phyloP scores from a whole-genome alignment of 192 early-diverging fungal genomes.

The Mortierella antarctica region DNA sequence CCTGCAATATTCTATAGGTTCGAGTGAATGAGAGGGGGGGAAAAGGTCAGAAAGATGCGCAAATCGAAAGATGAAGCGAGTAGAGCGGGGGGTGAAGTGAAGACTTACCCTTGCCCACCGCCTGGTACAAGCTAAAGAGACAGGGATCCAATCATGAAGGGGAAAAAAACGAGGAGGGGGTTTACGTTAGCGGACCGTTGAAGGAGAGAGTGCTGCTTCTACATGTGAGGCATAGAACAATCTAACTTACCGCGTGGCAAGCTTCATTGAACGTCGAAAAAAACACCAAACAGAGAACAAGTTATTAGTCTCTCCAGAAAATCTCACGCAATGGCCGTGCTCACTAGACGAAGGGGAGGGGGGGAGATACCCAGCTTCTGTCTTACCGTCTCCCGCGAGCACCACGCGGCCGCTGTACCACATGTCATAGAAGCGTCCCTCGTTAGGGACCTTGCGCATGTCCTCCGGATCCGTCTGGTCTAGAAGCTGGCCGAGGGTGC shows the following conservation, averaged over 20 bases:
- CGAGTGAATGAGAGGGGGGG: background rate
- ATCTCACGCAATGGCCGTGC: background rate
- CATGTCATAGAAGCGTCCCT: constrained; percentile 7
- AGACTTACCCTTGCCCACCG: constrained; percentile 17
- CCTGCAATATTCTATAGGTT: constrained; percentile 4
- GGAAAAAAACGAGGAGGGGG: background rate
- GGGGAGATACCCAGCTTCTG: no score
- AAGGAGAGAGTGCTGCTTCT: no score
- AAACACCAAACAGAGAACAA: background rate
- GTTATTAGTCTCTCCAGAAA: background rate
- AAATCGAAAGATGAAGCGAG: no score
- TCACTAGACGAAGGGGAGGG: no score
- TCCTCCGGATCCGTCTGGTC: constrained; percentile 8
- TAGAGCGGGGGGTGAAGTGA: no score
- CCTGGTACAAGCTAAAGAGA: constrained; percentile 4
- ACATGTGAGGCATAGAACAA: no score
- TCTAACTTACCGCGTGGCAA: constrained; percentile 6
- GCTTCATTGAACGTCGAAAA: background rate
- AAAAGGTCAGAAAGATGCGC: background rate
- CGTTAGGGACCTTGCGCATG: constrained; percentile 2
- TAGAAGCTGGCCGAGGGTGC: background rate
- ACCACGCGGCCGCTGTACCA: constrained; percentile 19
- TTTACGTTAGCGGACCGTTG: background rate
- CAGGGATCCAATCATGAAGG: background rate
- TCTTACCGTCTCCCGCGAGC: constrained; percentile 14